phyloP scores from a whole-genome alignment of 495 filamentous ascomycete genomes.

The Daldinia vernicosa region DNA sequence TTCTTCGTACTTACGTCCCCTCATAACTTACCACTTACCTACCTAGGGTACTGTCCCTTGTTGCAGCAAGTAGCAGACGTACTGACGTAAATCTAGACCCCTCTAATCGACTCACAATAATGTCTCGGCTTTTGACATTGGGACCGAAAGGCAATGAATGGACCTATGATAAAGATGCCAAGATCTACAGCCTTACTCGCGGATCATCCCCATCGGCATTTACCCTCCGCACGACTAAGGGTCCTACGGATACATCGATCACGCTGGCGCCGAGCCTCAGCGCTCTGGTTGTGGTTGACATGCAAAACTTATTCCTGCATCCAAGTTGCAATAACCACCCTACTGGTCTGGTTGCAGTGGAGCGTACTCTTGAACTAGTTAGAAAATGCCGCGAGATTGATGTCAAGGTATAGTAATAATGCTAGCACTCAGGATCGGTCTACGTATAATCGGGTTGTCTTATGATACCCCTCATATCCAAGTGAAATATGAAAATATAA shows the following conservation, averaged over 20 bases:
- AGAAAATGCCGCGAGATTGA: slow-evolving; percentile 52
- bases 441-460: background rate
- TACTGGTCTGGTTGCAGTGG: slow-evolving; percentile 47
- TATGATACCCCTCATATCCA: background rate
- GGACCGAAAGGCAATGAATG: slow-evolving; percentile 42
- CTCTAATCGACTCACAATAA: background rate
- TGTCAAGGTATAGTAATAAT: slow-evolving; percentile 49
- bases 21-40: no score
- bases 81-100: background rate
- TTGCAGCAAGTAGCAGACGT: background rate
- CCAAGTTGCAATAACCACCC: slow-evolving; percentile 48
- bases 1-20: no score
- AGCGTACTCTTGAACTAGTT: slow-evolving; percentile 47
- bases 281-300: slow-evolving; percentile 66
- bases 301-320: slow-evolving; percentile 70
- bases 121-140: slow-evolving; percentile 23
- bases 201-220: slow-evolving; percentile 18
- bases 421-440: background rate
- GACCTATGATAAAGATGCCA: slow-evolving; percentile 27
- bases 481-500: background rate
- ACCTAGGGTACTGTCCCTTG: background rate
- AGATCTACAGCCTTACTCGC: slow-evolving; percentile 40
- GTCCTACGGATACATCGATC: slow-evolving; percentile 30
- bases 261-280: slow-evolving; percentile 40
- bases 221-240: slow-evolving; percentile 29